A percentile compares a stretch with the other conserved stretches of the same genome.
Conservation (phyloP, 2,329 filamentous ascomycete species). For the Colletotrichum sp. region DNA sequence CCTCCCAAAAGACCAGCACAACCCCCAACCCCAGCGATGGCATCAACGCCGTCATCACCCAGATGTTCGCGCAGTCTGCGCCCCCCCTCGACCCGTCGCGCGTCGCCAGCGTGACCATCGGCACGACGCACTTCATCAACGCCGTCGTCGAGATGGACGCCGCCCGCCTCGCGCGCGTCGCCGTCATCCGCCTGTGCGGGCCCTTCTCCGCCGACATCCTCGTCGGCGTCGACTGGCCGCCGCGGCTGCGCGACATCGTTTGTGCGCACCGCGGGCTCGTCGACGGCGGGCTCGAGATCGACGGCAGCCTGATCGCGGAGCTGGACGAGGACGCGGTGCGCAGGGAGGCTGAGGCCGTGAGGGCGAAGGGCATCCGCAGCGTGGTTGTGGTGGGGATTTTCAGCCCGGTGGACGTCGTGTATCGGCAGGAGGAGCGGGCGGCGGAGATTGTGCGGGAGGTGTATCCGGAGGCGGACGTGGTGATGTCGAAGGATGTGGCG, state of each 20-base stretch:
- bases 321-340: conserved; percentile 43
- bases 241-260: conserved; percentile 51
- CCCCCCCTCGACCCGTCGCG: conserved; percentile 32
- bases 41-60: conserved; percentile 45
- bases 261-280: conserved; percentile 49
- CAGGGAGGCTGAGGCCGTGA: conserved; percentile 56
- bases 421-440: conserved; percentile 38
- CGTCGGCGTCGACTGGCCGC: conserved; percentile 58
- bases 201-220: conserved; percentile 56
- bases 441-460: conserved; percentile 52
- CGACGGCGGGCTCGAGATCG: conserved; percentile 56
- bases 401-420: neutral
- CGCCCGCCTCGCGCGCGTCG: conserved; percentile 51
- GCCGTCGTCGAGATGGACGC: conserved; percentile 60
- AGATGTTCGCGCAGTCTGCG: conserved; percentile 42
- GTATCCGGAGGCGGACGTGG: conserved; percentile 47
- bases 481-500: conserved; percentile 57
- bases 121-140: conserved; percentile 64
- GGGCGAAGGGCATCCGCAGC: neutral
- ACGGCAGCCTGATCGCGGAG: conserved; percentile 50
- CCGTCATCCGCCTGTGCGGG: conserved; percentile 58
- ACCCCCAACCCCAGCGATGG: conserved; percentile 49
- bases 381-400: neutral
- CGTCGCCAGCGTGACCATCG: conserved; percentile 56
- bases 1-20: conserved; percentile 51